Evolutionary conservation across 1,139 yeast genomes (phyloP).

Genomic region (Meyerozyma athensensis): DNA sequence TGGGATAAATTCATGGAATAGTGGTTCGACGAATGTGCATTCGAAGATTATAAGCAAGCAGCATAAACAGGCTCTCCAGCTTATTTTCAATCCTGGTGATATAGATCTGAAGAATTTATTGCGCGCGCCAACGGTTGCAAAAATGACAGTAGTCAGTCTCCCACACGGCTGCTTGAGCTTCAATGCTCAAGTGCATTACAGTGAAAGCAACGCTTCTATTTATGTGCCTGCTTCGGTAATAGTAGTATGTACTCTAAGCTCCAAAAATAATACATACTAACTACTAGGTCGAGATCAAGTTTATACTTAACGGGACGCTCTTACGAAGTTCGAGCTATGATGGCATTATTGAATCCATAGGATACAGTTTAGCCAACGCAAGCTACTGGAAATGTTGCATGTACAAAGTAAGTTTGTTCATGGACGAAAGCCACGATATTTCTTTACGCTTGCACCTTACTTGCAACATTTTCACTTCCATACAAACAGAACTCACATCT

Average conservation of each 20-base stretch:
- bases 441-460: conserved; percentile 14
- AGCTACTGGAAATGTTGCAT: conserved; percentile 17
- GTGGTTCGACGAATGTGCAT: background rate
- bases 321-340: conserved; percentile 11
- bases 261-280: no score
- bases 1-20: background rate
- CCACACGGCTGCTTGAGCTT: conserved; percentile 12
- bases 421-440: conserved; percentile 9
- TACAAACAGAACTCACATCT: conserved; percentile 10
- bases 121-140: conserved; percentile 1
- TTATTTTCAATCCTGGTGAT: no score
- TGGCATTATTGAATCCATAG: conserved; percentile 12
- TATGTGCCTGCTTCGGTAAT: no score
- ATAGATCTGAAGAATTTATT: no score
- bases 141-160: background rate
- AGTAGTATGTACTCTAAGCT: no score
- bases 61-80: no score
- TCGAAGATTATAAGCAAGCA: no score
- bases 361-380: conserved; percentile 8
- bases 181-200: no score
- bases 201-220: no score
- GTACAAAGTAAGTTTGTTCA: conserved; percentile 12
- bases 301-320: conserved; percentile 14
- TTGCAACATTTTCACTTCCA: conserved; percentile 18
- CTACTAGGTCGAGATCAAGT: conserved; percentile 11